Percentiles rank a stretch among this genome's conserved stretches.
These are phyloP conservation scores for Williopsis jadinii DNA, from an alignment of 1,139 yeast genomes.

Conservation along the genomic window DNA sequence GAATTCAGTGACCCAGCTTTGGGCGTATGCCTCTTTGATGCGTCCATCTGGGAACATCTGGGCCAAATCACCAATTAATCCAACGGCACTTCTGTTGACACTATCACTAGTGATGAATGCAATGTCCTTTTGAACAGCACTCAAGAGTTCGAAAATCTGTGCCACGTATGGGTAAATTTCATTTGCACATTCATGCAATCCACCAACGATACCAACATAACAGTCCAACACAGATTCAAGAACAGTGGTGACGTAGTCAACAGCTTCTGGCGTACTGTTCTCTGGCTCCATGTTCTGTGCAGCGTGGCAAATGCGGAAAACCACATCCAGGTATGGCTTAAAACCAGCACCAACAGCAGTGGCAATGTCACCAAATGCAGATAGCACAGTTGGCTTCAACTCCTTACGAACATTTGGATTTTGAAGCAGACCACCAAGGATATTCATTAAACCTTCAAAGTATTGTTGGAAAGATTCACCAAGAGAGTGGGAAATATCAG, in stretches of 20 bases:
- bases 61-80: conserved; percentile 87
- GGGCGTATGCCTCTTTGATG: conserved; percentile 55
- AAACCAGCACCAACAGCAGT: conserved; percentile 75
- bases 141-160: conserved; percentile 64
- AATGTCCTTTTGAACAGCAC: conserved; percentile 51
- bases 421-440: conserved; percentile 66
- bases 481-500: conserved; percentile 92
- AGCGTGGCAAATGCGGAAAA: conserved; percentile 52
- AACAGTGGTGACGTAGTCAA: conserved; percentile 66
- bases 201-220: conserved; percentile 91
- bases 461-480: conserved; percentile 69
- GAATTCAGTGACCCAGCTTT: conserved; percentile 73
- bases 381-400: conserved; percentile 77
- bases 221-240: conserved; percentile 90
- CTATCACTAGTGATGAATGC: conserved; percentile 55
- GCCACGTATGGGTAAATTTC: conserved; percentile 58
- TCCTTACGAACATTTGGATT: conserved; percentile 66
- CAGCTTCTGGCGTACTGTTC: conserved; percentile 60
- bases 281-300: conserved; percentile 40
- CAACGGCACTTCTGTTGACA: conserved; percentile 73
- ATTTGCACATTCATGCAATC: conserved; percentile 65
- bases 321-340: conserved; percentile 68
- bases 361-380: conserved; percentile 97
- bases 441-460: conserved; percentile 74
- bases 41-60: conserved; percentile 77